phyloP scores from a whole-genome alignment of 805 yeast genomes.

The Suhomyces faveliae region DNA sequence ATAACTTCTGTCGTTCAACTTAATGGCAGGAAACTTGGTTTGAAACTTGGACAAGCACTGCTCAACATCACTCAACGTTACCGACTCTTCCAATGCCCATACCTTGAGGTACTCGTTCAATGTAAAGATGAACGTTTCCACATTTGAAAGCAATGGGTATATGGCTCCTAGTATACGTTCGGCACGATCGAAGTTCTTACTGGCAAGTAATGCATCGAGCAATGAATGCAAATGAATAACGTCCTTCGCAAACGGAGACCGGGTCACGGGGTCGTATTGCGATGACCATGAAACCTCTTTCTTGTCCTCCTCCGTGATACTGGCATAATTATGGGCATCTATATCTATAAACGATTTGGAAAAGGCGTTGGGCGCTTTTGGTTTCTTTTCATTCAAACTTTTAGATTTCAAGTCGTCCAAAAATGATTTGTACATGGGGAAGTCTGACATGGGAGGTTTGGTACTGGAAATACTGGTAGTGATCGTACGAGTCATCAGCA shows the following conservation, averaged over 20 bases:
- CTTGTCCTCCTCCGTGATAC: conserved; percentile 14
- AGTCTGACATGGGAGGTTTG: conserved; percentile 4
- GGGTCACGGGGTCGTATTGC: conserved; percentile 37
- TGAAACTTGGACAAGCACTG: conserved; percentile 36
- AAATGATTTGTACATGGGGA: conserved; percentile 13
- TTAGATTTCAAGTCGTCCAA: conserved; percentile 12
- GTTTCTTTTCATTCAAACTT: conserved; percentile 7
- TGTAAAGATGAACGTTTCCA: conserved; percentile 57
- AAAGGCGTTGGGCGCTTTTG: conserved; percentile 8
- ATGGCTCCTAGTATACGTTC: conserved; percentile 63
- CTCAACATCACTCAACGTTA: conserved; percentile 43
- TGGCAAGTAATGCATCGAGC: conserved; percentile 72
- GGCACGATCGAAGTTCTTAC: conserved; percentile 68
- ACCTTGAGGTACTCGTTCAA: conserved; percentile 61
- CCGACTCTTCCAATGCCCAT: conserved; percentile 39
- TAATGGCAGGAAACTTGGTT: conserved; percentile 23
- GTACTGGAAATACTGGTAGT: conserved; percentile 3
- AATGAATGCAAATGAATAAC: conserved; percentile 71
- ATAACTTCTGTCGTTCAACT: conserved; percentile 50
- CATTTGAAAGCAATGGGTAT: conserved; percentile 42
- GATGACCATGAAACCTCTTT: conserved; percentile 38
- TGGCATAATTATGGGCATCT: conserved; percentile 7
- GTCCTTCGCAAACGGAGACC: conserved; percentile 52
- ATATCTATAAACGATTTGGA: conserved; percentile 14
- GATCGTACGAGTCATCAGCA: neutral